These are phyloP conservation scores for Botrytis galanthina DNA, from an alignment of 2,329 filamentous ascomycete genomes.

Conservation along the genomic window DNA sequence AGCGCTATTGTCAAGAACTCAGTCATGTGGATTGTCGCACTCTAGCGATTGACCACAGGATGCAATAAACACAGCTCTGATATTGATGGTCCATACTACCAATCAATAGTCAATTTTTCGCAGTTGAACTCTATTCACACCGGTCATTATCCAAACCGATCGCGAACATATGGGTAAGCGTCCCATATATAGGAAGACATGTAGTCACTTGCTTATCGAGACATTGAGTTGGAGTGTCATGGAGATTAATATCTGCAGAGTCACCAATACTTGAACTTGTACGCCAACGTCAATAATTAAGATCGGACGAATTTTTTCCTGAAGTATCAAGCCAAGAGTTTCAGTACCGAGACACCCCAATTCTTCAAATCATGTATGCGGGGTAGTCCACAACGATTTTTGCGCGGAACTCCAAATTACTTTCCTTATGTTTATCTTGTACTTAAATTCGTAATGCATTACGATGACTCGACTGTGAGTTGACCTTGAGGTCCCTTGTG, in stretches of 20 bases:
- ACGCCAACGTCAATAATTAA: neutral
- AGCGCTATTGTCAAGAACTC: no score
- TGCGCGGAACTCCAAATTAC: neutral
- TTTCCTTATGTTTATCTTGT: neutral
- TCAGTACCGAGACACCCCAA: neutral
- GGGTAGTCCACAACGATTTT: neutral
- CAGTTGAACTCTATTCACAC: no score
- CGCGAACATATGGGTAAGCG: neutral
- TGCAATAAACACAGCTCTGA: no score
- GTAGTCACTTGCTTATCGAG: neutral
- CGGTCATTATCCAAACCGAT: no score
- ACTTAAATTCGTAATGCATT: slow-evolving; percentile 1
- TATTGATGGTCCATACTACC: no score
- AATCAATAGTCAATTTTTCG: no score
- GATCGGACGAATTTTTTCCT: neutral
- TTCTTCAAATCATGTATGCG: neutral
- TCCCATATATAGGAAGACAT: neutral
- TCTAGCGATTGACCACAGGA: no score
- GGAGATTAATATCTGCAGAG: neutral
- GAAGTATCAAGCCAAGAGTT: neutral
- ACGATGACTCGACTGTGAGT: neutral
- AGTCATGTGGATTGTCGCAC: no score
- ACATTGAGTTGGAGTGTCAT: neutral
- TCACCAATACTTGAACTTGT: neutral
- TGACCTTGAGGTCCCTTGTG: neutral